phyloP scores from a whole-genome alignment of 176 grass and related monocot genomes.

The Panicum miliaceum region DNA sequence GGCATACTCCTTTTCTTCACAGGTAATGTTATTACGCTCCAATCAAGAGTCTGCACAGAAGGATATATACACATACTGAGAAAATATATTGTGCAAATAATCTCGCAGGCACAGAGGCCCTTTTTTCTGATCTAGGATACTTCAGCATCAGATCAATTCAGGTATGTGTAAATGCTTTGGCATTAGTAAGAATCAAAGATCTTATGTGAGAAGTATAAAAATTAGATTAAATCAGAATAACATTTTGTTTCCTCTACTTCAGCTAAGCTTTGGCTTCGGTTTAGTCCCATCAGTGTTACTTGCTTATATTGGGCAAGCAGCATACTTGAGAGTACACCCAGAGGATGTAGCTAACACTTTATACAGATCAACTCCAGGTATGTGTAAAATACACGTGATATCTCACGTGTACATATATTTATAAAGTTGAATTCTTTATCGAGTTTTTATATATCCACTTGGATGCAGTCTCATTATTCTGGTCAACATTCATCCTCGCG shows the following conservation, averaged over 20 bases:
- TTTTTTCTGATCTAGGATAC: constrained; percentile 64
- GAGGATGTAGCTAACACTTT: constrained; percentile 52
- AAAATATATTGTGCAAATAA: not conserved
- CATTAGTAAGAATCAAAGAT: not conserved
- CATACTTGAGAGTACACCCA: constrained; percentile 45
- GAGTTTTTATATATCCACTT: not conserved
- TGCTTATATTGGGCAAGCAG: constrained; percentile 62
- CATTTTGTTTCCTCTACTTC: not conserved
- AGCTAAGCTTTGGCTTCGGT: constrained; percentile 41
- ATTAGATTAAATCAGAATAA: not conserved
- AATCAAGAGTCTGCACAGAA: not conserved
- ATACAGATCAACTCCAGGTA: constrained; percentile 70
- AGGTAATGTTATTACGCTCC: constrained; percentile 27
- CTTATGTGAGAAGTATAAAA: not conserved
- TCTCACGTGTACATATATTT: not conserved
- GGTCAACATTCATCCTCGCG: constrained; percentile 53
- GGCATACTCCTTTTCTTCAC: constrained; percentile 73
- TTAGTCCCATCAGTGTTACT: constrained; percentile 49
- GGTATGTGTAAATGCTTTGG: not conserved
- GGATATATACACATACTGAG: not conserved
- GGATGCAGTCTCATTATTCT: constrained; percentile 35
- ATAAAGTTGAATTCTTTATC: not conserved
- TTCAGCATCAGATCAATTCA: constrained; percentile 55
- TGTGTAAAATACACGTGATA: not conserved
- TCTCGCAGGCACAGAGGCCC: constrained; percentile 54